phyloP scores from a whole-genome alignment of 2,329 filamentous ascomycete species.

The Fusarium palustre region DNA sequence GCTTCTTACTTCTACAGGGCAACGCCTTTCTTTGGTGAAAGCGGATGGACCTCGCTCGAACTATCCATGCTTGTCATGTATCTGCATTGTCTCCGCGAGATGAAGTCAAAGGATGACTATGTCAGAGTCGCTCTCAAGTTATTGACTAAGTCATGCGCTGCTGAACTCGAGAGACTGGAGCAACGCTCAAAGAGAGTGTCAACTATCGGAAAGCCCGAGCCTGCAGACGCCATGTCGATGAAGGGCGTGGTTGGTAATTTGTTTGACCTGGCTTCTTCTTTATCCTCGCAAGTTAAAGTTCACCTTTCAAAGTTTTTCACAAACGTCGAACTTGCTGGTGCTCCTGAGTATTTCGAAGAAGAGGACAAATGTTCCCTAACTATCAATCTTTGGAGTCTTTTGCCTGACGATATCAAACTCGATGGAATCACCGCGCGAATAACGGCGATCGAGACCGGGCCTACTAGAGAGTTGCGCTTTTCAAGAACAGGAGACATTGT shows the following conservation, averaged over 20 bases:
- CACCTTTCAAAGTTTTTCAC: conserved; percentile 80
- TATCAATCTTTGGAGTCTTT: conserved; percentile 75
- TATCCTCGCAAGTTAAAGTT: conserved; percentile 71
- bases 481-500: conserved; percentile 45
- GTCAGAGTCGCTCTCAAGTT: conserved; percentile 80
- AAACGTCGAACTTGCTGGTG: conserved; percentile 73
- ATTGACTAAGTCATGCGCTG: conserved; percentile 72
- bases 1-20: conserved; percentile 82
- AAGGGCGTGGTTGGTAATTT: conserved; percentile 62
- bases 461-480: conserved; percentile 68
- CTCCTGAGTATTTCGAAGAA: conserved; percentile 75
- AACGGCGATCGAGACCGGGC: conserved; percentile 64
- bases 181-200: conserved; percentile 50
- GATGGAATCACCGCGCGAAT: conserved; percentile 74
- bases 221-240: conserved; percentile 55
- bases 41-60: conserved; percentile 83
- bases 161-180: conserved; percentile 62
- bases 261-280: conserved; percentile 57
- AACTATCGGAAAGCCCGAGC: conserved; percentile 25
- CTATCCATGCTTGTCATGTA: conserved; percentile 89
- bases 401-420: conserved; percentile 76
- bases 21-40: conserved; percentile 81
- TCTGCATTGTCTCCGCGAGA: conserved; percentile 80
- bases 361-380: conserved; percentile 80
- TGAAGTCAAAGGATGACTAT: conserved; percentile 82